Conservation (phyloP, 257 asterid genomes). For the Przewalskia tangutica region DNA sequence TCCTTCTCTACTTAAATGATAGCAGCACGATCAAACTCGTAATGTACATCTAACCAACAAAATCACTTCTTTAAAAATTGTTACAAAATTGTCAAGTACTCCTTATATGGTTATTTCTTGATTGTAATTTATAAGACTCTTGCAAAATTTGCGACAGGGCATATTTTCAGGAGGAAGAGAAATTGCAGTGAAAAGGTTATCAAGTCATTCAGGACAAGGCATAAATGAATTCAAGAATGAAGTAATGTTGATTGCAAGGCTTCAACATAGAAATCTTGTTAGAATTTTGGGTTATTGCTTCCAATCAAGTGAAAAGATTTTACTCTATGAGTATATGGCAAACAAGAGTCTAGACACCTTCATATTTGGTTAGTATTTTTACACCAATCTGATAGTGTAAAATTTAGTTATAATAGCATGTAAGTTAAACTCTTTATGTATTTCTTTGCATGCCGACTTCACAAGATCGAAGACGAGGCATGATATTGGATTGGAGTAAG, state of each 20-base stretch:
- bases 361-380: neutral
- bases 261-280: slow-evolving; percentile 1
- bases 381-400: neutral
- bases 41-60: neutral
- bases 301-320: slow-evolving; percentile 3
- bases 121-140: neutral
- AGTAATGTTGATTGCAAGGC: slow-evolving; percentile 2
- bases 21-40: neutral
- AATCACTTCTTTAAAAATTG: neutral
- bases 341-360: slow-evolving; percentile 1
- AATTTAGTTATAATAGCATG: neutral
- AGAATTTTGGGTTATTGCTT: slow-evolving; percentile 1
- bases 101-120: neutral
- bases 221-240: neutral
- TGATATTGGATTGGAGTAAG: neutral
- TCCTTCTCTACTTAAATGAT: neutral
- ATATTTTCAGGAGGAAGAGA: neutral
- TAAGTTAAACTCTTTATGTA: neutral
- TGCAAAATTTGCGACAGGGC: neutral
- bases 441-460: neutral
- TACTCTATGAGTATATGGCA: slow-evolving; percentile 3
- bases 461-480: neutral
- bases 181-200: neutral
- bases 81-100: neutral
- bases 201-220: slow-evolving; percentile 1